Conservation (phyloP, 1,284 basidiomycete genomes). For the Sporisorium graminicola region DNA sequence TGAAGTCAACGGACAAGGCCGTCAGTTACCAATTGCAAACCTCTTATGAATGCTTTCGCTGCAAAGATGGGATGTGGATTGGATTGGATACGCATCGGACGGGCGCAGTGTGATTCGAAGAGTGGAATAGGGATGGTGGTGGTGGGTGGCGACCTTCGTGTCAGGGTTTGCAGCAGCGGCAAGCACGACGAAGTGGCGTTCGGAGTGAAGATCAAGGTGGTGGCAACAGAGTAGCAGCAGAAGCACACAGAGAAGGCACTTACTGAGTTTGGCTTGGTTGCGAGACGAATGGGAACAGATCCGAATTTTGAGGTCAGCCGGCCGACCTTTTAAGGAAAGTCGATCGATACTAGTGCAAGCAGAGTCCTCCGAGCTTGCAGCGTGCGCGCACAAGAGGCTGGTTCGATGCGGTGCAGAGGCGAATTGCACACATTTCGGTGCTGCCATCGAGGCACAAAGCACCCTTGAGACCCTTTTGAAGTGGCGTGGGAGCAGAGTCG, state of each 20-base stretch:
- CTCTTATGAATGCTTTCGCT: too few species aligned
- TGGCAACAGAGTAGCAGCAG: too few species aligned
- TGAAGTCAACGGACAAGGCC: background rate
- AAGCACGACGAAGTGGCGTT: too few species aligned
- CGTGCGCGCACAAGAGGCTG: background rate
- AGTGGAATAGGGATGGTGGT: background rate
- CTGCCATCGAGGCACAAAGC: background rate
- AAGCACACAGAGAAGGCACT: too few species aligned
- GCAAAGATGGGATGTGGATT: background rate
- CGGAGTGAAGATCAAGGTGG: too few species aligned
- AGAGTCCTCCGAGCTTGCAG: background rate
- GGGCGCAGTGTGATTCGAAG: background rate
- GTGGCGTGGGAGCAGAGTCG: background rate
- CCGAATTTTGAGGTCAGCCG: too few species aligned
- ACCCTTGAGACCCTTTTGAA: background rate
- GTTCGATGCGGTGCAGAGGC: background rate
- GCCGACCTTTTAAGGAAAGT: background rate
- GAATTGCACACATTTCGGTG: background rate
- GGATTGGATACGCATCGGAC: slow-evolving; percentile 5
- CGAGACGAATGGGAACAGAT: too few species aligned
- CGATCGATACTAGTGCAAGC: background rate
- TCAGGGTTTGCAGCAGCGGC: too few species aligned
- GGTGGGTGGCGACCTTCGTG: too few species aligned
- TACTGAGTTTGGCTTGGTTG: too few species aligned
- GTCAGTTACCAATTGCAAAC: too few species aligned